Evolutionary conservation across 257 asterid genomes (phyloP).

Genomic region (Rehmannia glutinosa): DNA sequence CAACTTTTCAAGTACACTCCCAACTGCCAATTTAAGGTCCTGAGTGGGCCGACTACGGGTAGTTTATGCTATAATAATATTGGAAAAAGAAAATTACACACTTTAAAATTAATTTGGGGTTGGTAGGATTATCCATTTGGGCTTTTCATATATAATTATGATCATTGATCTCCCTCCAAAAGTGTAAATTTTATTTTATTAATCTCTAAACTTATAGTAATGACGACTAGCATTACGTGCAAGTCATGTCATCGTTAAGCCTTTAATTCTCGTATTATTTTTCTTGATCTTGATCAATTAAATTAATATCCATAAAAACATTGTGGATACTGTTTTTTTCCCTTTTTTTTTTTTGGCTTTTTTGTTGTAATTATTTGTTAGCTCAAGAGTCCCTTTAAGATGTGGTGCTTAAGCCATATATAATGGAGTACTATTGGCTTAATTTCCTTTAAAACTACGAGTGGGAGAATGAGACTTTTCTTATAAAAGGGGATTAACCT

Average conservation of each 20-base stretch:
- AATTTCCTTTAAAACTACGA: conserved; percentile 15
- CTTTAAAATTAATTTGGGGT: background rate
- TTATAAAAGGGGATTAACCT: conserved; percentile 16
- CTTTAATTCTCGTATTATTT: background rate
- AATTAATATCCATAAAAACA: background rate
- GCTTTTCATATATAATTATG: background rate
- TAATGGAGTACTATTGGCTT: conserved; percentile 25
- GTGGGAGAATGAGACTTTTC: conserved; percentile 18
- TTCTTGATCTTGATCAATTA: background rate
- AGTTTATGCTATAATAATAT: background rate
- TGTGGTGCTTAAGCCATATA: conserved; percentile 24
- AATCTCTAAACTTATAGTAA: background rate
- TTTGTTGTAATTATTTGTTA: no score
- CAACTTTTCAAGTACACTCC: conserved; percentile 18
- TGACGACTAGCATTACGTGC: conserved; percentile 30
- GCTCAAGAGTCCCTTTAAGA: conserved; percentile 34
- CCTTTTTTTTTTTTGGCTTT: background rate
- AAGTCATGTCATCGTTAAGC: conserved; percentile 18
- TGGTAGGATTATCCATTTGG: background rate
- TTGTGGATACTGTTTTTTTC: background rate
- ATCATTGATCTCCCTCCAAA: background rate
- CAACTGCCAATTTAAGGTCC: background rate
- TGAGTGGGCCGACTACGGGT: conserved; percentile 20
- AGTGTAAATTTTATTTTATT: no score
- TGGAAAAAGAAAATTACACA: conserved; percentile 2